These are phyloP conservation scores for Malassezia nana DNA, from an alignment of 1,284 basidiomycete species.

Conservation along the genomic window DNA sequence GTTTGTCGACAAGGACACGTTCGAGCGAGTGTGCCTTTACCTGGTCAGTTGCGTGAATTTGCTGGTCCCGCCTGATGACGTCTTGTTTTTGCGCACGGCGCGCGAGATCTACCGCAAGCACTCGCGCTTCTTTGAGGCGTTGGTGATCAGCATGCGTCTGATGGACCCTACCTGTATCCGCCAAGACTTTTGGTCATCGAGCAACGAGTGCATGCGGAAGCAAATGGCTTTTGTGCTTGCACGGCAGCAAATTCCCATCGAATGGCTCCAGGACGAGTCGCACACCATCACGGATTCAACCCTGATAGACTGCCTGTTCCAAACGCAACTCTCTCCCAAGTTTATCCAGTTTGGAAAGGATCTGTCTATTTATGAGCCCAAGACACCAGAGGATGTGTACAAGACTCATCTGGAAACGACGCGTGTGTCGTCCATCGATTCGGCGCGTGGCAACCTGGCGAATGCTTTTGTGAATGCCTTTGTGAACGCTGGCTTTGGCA, in stretches of 20 bases:
- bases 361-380: conserved; percentile 77
- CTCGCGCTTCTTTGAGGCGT: conserved; percentile 80
- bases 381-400: conserved; percentile 91
- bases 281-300: conserved; percentile 52
- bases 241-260: conserved; percentile 77
- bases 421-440: conserved; percentile 61
- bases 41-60: conserved; percentile 93
- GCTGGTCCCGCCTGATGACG: conserved; percentile 84
- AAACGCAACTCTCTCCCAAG: conserved; percentile 60
- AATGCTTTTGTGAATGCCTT: conserved; percentile 98
- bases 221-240: conserved; percentile 91
- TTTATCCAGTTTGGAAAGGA: conserved; percentile 93
- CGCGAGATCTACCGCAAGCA: conserved; percentile 82
- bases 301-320: conserved; percentile 61
- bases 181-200: conserved; percentile 43
- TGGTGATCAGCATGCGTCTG: conserved; percentile 75
- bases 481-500: conserved; percentile 96
- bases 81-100: conserved; percentile 77
- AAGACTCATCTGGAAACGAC: conserved; percentile 83
- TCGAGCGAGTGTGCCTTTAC: conserved; percentile 85
- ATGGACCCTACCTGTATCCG: conserved; percentile 68
- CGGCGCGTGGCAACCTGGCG: conserved; percentile 85
- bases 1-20: conserved; percentile 62
- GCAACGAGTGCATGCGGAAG: conserved; percentile 63
- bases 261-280: conserved; percentile 68